Conservation (phyloP, 306 rosid genomes). For the Potentilla sterilis region DNA sequence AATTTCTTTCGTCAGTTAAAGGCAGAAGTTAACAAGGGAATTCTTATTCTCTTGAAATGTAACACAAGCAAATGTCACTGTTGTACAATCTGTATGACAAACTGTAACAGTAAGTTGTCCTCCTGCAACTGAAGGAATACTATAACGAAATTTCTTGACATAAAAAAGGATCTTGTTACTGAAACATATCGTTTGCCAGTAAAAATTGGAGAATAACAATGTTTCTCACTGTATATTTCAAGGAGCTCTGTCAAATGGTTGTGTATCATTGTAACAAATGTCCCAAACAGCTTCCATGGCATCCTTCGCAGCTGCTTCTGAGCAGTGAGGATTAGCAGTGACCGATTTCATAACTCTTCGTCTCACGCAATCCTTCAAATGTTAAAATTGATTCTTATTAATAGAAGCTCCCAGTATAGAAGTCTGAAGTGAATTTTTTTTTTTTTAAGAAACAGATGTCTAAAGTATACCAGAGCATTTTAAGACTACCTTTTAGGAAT, state of each 20-base stretch:
- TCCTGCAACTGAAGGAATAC: no score
- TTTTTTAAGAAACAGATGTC: not conserved
- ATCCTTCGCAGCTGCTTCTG: slow-evolving; percentile 61
- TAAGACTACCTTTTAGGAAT: not conserved
- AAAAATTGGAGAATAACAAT: slow-evolving; percentile 15
- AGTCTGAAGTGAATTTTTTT: not conserved
- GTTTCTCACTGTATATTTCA: slow-evolving; percentile 34
- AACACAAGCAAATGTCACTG: not conserved
- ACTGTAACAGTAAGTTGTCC: no score
- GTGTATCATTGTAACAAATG: slow-evolving; percentile 64
- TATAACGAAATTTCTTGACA: not conserved
- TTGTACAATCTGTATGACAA: no score
- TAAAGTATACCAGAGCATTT: not conserved
- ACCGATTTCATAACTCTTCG: slow-evolving; percentile 80
- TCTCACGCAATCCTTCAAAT: slow-evolving; percentile 76
- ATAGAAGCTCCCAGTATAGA: not conserved
- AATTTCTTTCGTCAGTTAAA: no score
- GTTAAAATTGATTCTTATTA: slow-evolving; percentile 19
- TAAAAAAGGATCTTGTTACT: not conserved
- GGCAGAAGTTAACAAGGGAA: no score
- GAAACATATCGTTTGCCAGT: not conserved
- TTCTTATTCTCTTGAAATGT: slow-evolving; percentile 10
- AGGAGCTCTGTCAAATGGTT: slow-evolving; percentile 81
- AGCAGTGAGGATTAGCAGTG: slow-evolving; percentile 48
- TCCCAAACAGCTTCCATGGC: slow-evolving; percentile 96